Evolutionary conservation across 1,284 basidiomycete genomes (phyloP), one percentile per base, ranked within the genome.

Genomic region (Pseudozyma sp.): DNA sequence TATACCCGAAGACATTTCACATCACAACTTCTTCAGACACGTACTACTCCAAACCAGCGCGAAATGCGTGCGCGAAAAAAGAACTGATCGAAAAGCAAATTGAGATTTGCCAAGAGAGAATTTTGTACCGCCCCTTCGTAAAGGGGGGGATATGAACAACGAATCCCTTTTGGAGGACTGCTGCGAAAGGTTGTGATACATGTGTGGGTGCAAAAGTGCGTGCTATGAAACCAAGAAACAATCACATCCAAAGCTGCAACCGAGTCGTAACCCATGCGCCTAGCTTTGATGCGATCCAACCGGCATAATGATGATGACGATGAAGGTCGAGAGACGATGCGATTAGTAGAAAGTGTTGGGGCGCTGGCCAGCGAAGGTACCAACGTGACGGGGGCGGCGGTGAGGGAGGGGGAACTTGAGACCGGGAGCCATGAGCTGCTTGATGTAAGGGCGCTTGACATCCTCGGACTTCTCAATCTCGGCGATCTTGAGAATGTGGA

Each of bases 381-480:
- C 84, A 62, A 83, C 81, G 63, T 83, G 82, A 70, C 84, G 83
- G 73, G 85, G 75, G 66, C 86, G 86, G 72, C 96, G 93, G 89
- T 98, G 97, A 72, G 96, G 94, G 60, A 99, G 92, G 78, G 97
- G 96, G 95, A 99, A 99, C 88, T 92, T 95, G 89, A 99, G 92
- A 80, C 90, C 89, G 77, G 94, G 94, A 58, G 88, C 87, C 82
- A 97, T 88, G 85, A 99, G 91, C 87, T 99, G 97, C 89, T 93
- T 97, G 90, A 97, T 95, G 90, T 97, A 97, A 39, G 86, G 82
- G 54, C 86, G 84, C 88, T 95, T 95, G 80, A 99, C 87, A 85
- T 99, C 96, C 35, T 90, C 92, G 55, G 89, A 87, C 90, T 98
- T 98, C 88, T 93, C 91, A 83, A 98, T 89, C 89, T 95, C 94